Evolutionary conservation across 441 rosid species (phyloP).

Genomic region (Pelargonium citronellum): DNA sequence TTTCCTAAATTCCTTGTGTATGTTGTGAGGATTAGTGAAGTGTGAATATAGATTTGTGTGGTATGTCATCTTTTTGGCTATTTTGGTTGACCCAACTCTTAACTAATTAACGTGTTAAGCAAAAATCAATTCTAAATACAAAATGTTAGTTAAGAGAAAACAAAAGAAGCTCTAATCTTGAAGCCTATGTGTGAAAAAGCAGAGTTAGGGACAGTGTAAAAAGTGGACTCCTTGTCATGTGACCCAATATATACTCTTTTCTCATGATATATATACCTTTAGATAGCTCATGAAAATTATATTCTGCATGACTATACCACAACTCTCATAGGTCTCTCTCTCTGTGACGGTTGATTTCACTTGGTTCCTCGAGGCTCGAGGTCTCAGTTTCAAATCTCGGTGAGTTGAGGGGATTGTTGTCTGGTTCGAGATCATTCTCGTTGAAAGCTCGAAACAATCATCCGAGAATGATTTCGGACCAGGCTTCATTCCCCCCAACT

Average conservation of each 20-base stretch:
- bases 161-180: not conserved
- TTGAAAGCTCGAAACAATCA: not conserved
- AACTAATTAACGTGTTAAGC: no score
- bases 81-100: no score
- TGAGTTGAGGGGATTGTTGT: conserved; percentile 50
- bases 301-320: conserved; percentile 30
- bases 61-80: no score
- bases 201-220: conserved; percentile 27
- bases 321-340: not conserved
- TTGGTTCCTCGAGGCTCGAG: no score
- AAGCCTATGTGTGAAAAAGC: conserved; percentile 27
- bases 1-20: no score
- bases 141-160: not conserved
- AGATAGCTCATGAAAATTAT: conserved; percentile 15
- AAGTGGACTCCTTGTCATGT: conserved; percentile 40
- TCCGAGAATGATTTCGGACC: conserved; percentile 45
- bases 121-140: no score
- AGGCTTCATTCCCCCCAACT: conserved; percentile 60
- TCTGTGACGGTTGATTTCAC: no score
- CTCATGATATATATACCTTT: conserved; percentile 9
- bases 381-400: no score
- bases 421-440: conserved; percentile 52
- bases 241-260: conserved; percentile 17
- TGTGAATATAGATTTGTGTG: no score
- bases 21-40: no score